Base-by-base conservation (phyloP, 805 yeast species). In the Sugiyamaella qingdaonensis region DNA sequence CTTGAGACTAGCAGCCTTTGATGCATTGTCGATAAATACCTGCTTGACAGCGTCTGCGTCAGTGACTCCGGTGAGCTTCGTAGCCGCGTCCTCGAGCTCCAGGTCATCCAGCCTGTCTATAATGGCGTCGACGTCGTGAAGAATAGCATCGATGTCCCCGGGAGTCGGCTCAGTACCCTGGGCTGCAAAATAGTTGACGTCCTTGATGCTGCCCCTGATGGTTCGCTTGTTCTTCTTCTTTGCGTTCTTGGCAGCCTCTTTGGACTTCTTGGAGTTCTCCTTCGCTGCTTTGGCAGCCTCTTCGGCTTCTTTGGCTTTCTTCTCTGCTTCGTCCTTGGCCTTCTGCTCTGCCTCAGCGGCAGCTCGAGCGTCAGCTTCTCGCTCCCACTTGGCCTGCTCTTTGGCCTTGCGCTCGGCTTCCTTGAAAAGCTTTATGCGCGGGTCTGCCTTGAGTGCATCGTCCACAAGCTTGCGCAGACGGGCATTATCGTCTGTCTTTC, bases 191-290 rank as follows among this genome's bases (percentile, higher is more conserved):
- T 88, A 89, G 54, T 78, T 86, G 62, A 78, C 82, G 43, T 88
- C 97, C 78, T 91, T 89, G 61, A 82, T 88, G 54, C 90, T 77
- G 63, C 74, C 73, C 81, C 98, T 88, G 60, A 94, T 73, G 41
- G 84, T 72, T 78, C 96, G 85, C 85, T 88, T 88, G 77, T 88
- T 87, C 87, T 94, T 94, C 95, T 94, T 94, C 80, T 89, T 91
- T 47, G 86, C 86, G 58, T 76, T 76, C 73, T 83, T 82, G 51
- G 97, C 97, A 63, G 87, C 88, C 80, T 94, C 96, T 70, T 95
- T 96, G 63, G 92, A 86, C 79, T 92, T 95, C 80, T 92, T 92
- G 64, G 89, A 85, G 71, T 84, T 82, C 71, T 84, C 88, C 66
- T 85, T 78, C 58, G 78, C 80, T 53, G 76, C 80, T 68, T 81